Conservation (phyloP, 2,329 filamentous ascomycete genomes). For the Paraphaeosphaeria minitans region DNA sequence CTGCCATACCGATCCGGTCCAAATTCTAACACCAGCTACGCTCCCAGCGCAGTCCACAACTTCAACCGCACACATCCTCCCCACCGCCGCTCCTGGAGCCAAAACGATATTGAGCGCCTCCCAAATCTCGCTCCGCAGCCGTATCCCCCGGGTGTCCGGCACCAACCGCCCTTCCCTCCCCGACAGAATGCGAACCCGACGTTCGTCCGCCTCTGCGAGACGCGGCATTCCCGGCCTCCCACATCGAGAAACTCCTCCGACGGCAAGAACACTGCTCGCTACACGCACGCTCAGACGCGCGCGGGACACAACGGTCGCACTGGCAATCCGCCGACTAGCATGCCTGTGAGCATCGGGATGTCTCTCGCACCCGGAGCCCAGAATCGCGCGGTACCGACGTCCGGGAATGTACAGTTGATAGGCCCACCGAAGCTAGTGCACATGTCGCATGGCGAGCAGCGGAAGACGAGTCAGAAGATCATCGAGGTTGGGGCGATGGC, state of each 20-base stretch:
- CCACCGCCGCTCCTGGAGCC: conserved; percentile 39
- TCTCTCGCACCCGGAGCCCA: conserved; percentile 8
- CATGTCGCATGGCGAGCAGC: conserved; percentile 28
- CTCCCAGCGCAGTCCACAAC: background rate
- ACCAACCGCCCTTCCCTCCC: background rate
- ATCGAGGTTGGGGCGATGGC: conserved; percentile 41
- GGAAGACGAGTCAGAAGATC: conserved; percentile 26
- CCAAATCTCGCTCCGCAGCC: conserved; percentile 4
- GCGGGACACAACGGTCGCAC: background rate
- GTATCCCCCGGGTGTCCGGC: background rate
- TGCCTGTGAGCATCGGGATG: conserved; percentile 21
- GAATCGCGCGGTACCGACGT: background rate
- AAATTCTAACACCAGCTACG: background rate
- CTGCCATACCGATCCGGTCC: background rate
- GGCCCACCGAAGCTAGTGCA: conserved; percentile 16
- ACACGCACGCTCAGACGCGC: background rate
- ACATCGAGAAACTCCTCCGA: background rate
- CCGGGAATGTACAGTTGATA: conserved; percentile 2
- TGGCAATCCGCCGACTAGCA: background rate
- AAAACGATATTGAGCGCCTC: conserved; percentile 24
- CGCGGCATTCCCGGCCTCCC: conserved; percentile 11
- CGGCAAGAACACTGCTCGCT: background rate
- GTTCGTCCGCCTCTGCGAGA: conserved; percentile 30
- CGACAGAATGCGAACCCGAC: conserved; percentile 20
- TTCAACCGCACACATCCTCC: conserved; percentile 10